These are phyloP conservation scores for Hysterangium stoloniferum DNA, from an alignment of 768 basidiomycete genomes.

Conservation along the genomic window DNA sequence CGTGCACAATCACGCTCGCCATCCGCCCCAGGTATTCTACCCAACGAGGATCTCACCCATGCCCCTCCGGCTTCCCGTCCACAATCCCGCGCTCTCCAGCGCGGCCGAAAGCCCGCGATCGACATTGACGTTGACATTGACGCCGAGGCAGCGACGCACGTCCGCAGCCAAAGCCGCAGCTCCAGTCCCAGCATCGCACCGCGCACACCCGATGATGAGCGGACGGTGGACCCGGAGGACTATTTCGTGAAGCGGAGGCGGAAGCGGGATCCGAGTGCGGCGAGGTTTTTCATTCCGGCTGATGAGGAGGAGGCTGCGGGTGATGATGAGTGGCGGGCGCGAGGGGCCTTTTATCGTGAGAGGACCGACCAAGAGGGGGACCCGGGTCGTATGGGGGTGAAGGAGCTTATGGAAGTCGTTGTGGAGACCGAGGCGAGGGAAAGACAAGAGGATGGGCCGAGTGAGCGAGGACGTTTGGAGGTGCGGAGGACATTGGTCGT, in stretches of 20 bases:
- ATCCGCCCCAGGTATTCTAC: no score
- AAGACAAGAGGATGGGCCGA: no score
- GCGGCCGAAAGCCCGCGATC: neutral
- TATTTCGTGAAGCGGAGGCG: neutral
- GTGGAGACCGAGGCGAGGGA: no score
- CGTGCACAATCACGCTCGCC: neutral
- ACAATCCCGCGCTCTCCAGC: neutral
- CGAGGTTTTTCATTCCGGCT: no score
- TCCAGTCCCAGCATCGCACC: constrained; percentile 4
- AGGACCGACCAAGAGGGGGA: no score
- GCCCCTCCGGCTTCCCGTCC: neutral
- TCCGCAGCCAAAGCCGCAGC: constrained; percentile 11
- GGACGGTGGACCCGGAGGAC: neutral
- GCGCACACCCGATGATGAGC: constrained; percentile 5
- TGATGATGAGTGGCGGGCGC: no score
- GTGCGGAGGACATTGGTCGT: no score
- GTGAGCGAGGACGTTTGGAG: no score
- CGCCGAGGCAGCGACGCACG: neutral
- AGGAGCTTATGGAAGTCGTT: no score
- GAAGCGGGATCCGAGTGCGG: neutral
- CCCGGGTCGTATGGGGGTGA: no score
- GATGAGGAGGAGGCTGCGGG: no score
- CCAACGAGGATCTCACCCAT: neutral
- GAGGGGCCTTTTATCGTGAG: no score
- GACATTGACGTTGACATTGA: neutral